Evolutionary conservation across 768 basidiomycete genomes (phyloP).

Genomic region (Phaffia tasmanica): DNA sequence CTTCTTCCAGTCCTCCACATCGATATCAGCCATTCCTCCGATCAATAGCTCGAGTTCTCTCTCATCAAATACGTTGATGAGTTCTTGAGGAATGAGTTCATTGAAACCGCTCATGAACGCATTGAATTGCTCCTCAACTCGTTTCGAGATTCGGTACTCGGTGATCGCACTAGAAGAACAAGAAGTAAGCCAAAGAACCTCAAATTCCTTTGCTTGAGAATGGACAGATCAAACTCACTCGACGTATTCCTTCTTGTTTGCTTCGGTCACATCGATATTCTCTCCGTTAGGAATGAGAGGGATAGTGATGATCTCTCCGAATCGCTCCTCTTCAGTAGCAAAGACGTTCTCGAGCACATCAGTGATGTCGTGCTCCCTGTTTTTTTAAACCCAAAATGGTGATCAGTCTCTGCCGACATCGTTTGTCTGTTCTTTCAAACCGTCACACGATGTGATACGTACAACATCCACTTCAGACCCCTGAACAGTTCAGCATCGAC

Average conservation of each 20-base stretch:
- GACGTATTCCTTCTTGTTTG: slow-evolving; percentile 98
- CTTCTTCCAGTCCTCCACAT: slow-evolving; percentile 99
- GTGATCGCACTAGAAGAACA: slow-evolving; percentile 52
- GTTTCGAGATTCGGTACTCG: slow-evolving; percentile 92
- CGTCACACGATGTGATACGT: slow-evolving; percentile 42
- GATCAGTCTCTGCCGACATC: slow-evolving; percentile 15
- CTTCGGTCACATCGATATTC: slow-evolving; percentile 78
- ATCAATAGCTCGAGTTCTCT: slow-evolving; percentile 92
- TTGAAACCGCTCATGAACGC: slow-evolving; percentile 99
- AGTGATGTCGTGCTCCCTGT: slow-evolving; percentile 92
- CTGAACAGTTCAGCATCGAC: slow-evolving; percentile 92
- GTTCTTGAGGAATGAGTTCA: slow-evolving; percentile 93
- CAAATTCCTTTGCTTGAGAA: neutral
- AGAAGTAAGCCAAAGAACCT: neutral
- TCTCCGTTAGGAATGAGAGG: slow-evolving; percentile 83
- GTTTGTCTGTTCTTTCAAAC: slow-evolving; percentile 23
- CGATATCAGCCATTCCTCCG: slow-evolving; percentile 99
- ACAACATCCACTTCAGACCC: slow-evolving; percentile 99
- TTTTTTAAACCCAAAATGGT: neutral
- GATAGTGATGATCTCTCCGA: slow-evolving; percentile 95
- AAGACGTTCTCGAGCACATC: slow-evolving; percentile 97
- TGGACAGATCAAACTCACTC: slow-evolving; percentile 43
- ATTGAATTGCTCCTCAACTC: slow-evolving; percentile 97
- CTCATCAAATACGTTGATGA: slow-evolving; percentile 97
- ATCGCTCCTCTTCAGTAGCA: slow-evolving; percentile 90